Percentiles rank a stretch among this genome's conserved stretches.
Conservation (phyloP, 768 basidiomycete genomes). For the Pseudohyphozyma bogoriensis region DNA sequence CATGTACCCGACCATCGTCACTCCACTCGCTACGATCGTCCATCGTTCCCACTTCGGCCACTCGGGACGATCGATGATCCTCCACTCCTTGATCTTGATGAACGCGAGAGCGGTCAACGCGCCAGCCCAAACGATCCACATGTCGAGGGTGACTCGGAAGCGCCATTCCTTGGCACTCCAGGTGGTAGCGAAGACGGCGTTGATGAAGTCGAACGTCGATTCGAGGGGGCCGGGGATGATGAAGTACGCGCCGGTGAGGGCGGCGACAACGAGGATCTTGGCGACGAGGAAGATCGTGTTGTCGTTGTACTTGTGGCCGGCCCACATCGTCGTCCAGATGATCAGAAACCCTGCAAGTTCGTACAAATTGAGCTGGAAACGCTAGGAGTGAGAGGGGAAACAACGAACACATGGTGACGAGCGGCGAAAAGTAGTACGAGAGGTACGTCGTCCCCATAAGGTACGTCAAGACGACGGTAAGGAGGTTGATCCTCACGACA, state of each 20-base stretch:
- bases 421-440: conserved; percentile 79
- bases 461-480: conserved; percentile 73
- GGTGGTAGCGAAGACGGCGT: conserved; percentile 57
- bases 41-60: conserved; percentile 53
- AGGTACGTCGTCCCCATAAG: conserved; percentile 87
- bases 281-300: conserved; percentile 53
- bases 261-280: conserved; percentile 62
- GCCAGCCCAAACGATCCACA: conserved; percentile 79
- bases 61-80: conserved; percentile 55
- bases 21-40: conserved; percentile 46
- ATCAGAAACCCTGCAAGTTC: conserved; percentile 55
- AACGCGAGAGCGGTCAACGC: conserved; percentile 65
- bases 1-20: conserved; percentile 66
- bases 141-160: conserved; percentile 78
- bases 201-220: conserved; percentile 53
- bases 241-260: conserved; percentile 57
- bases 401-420: conserved; percentile 62
- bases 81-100: conserved; percentile 64
- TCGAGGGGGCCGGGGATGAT: conserved; percentile 54
- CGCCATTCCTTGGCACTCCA: conserved; percentile 83
- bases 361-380: neutral
- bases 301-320: conserved; percentile 65
- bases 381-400: neutral
- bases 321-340: conserved; percentile 66
- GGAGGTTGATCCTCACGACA: conserved; percentile 69